Evolutionary conservation across 2,329 filamentous ascomycete species (phyloP).

Genomic region (Torrubiellomyces zombiae): DNA sequence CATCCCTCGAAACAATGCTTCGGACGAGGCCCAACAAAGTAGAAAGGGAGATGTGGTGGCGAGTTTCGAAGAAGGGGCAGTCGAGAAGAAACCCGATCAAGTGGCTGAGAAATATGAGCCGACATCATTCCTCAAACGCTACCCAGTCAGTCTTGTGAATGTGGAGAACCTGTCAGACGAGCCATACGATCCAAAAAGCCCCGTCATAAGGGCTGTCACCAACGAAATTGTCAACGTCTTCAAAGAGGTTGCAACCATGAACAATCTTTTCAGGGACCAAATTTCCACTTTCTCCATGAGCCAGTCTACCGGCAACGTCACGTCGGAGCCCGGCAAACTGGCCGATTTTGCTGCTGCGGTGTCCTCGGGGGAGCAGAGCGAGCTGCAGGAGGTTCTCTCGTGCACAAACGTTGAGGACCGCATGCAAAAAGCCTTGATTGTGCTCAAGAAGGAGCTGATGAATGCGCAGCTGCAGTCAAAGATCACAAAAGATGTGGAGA

Average conservation of each 20-base stretch:
- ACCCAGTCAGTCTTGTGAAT: slow-evolving; percentile 84
- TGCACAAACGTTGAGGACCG: slow-evolving; percentile 84
- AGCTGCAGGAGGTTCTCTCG: slow-evolving; percentile 81
- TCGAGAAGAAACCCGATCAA: slow-evolving; percentile 39
- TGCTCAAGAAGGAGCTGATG: slow-evolving; percentile 96
- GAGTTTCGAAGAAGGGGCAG: slow-evolving; percentile 76
- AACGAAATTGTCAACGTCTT: slow-evolving; percentile 98
- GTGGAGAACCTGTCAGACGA: slow-evolving; percentile 87
- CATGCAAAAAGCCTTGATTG: slow-evolving; percentile 76
- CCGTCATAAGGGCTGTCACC: slow-evolving; percentile 76
- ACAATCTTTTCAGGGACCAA: slow-evolving; percentile 89
- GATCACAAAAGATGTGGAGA: slow-evolving; percentile 94
- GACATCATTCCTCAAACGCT: slow-evolving; percentile 80
- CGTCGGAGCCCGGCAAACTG: slow-evolving; percentile 83
- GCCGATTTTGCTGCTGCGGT: slow-evolving; percentile 96
- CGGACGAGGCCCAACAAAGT: slow-evolving; percentile 38
- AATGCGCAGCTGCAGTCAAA: slow-evolving; percentile 94
- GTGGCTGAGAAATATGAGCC: slow-evolving; percentile 54
- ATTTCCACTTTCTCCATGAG: slow-evolving; percentile 96
- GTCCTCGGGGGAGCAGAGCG: slow-evolving; percentile 79
- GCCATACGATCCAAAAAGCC: slow-evolving; percentile 76
- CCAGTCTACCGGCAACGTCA: slow-evolving; percentile 86
- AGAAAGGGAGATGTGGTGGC: slow-evolving; percentile 90
- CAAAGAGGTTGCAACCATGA: slow-evolving; percentile 88
- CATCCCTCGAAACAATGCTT: slow-evolving; percentile 35